A percentile compares a stretch with the other conserved stretches of the same genome.
These are phyloP conservation scores for Echites panduratus DNA, from an alignment of 257 asterid species.

Conservation along the genomic window DNA sequence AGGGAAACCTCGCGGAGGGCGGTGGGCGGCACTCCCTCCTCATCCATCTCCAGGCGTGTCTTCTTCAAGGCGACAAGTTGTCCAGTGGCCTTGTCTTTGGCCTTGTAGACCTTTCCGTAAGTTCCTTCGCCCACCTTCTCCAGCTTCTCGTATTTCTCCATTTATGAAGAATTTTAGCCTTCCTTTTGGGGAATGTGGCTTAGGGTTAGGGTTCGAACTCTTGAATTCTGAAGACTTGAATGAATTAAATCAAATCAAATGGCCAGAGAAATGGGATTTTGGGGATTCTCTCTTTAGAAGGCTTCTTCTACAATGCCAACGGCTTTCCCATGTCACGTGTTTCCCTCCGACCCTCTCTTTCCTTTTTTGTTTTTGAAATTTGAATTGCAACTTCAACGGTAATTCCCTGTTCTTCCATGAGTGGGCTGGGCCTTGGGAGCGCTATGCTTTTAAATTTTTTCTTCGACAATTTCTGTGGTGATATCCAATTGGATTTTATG, in stretches of 20 bases:
- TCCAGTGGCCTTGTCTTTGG: constrained; percentile 81
- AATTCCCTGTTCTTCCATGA: background rate
- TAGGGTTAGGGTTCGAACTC: background rate
- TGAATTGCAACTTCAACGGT: constrained; percentile 1
- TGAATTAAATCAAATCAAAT: background rate
- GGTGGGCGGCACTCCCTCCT: constrained; percentile 93
- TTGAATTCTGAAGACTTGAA: background rate
- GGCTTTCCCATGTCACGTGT: constrained; percentile 4
- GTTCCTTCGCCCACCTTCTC: constrained; percentile 99
- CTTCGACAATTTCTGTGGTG: too few relatives aligned
- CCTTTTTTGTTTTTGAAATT: constrained; percentile 12
- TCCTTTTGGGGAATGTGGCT: background rate
- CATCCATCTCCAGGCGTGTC: constrained; percentile 96
- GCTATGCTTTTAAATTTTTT: too few relatives aligned
- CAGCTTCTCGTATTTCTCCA: constrained; percentile 79
- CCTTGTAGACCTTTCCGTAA: constrained; percentile 95
- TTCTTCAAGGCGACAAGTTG: constrained; percentile 91
- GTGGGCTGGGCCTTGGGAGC: too few relatives aligned
- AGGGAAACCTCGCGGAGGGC: constrained; percentile 90
- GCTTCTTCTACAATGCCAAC: background rate
- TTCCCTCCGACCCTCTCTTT: constrained; percentile 15
- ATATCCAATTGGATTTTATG: too few relatives aligned
- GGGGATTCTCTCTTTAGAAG: background rate
- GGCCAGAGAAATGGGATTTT: background rate
- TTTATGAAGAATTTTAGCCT: background rate